Conservation (phyloP, 2,329 filamentous ascomycete species). For the Clonostachys rosea region DNA sequence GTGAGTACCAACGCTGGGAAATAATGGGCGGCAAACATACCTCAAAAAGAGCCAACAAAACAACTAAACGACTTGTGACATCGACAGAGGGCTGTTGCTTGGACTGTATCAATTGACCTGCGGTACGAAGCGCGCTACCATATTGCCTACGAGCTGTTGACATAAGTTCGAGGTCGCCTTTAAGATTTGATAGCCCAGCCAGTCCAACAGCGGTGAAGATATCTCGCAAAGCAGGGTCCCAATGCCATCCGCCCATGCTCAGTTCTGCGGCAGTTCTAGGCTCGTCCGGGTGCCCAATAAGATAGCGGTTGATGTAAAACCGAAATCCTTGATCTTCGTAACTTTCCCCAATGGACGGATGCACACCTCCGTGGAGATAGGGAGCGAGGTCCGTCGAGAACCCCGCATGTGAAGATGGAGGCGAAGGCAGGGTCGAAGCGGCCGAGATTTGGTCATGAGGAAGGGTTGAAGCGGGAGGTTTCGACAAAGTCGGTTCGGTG, state of each 20-base stretch:
- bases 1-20: slow-evolving; percentile 8
- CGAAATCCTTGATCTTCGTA: slow-evolving; percentile 40
- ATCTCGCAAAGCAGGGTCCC: slow-evolving; percentile 32
- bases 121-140: slow-evolving; percentile 43
- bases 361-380: slow-evolving; percentile 2
- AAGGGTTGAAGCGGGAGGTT: slow-evolving; percentile 5
- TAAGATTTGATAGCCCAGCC: slow-evolving; percentile 51
- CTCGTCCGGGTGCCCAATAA: slow-evolving; percentile 46
- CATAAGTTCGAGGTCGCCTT: slow-evolving; percentile 37
- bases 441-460: slow-evolving; percentile 1
- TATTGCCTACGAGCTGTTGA: slow-evolving; percentile 47
- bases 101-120: slow-evolving; percentile 31
- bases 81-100: slow-evolving; percentile 25
- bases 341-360: slow-evolving; percentile 29
- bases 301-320: slow-evolving; percentile 46
- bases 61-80: slow-evolving; percentile 44
- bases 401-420: background rate
- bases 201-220: slow-evolving; percentile 54
- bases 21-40: slow-evolving; percentile 26
- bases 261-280: slow-evolving; percentile 31
- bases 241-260: slow-evolving; percentile 25
- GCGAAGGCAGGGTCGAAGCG: background rate
- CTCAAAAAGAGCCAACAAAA: slow-evolving; percentile 59
- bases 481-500: background rate
- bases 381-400: background rate